phyloP scores from a whole-genome alignment of 768 basidiomycete species.

The Suillus placidus region DNA sequence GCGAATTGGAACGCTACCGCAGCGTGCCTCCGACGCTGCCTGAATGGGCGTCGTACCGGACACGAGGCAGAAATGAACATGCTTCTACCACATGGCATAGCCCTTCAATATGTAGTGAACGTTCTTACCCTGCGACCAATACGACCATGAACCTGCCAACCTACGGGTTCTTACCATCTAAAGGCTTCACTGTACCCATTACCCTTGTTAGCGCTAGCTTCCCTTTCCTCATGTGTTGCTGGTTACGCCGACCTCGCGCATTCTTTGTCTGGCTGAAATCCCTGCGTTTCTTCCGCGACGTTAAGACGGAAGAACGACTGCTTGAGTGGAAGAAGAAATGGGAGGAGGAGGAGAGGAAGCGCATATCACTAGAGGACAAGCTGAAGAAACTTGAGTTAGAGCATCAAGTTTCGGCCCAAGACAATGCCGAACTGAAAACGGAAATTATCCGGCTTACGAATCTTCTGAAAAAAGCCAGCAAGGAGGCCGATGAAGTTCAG shows the following conservation, averaged over 20 bases:
- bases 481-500: slow-evolving; percentile 18
- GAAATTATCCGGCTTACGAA: slow-evolving; percentile 19
- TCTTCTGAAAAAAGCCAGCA: slow-evolving; percentile 9
- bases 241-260: slow-evolving; percentile 14
- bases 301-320: background rate
- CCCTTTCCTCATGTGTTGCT: slow-evolving; percentile 25
- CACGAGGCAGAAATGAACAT: slow-evolving; percentile 9
- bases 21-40: slow-evolving; percentile 24
- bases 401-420: slow-evolving; percentile 12
- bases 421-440: slow-evolving; percentile 23
- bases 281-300: background rate
- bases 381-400: slow-evolving; percentile 22
- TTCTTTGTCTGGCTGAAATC: background rate
- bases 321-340: slow-evolving; percentile 16
- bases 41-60: slow-evolving; percentile 18
- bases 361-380: slow-evolving; percentile 14
- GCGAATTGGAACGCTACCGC: slow-evolving; percentile 16
- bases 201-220: slow-evolving; percentile 27
- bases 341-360: slow-evolving; percentile 26
- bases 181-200: slow-evolving; percentile 31
- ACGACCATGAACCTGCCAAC: slow-evolving; percentile 35
- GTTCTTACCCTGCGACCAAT: slow-evolving; percentile 23
- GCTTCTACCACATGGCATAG: slow-evolving; percentile 31
- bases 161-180: slow-evolving; percentile 29
- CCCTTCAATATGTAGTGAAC: slow-evolving; percentile 24